Conservation (phyloP, 2,329 filamentous ascomycete species). For the Botryotinia globosa region DNA sequence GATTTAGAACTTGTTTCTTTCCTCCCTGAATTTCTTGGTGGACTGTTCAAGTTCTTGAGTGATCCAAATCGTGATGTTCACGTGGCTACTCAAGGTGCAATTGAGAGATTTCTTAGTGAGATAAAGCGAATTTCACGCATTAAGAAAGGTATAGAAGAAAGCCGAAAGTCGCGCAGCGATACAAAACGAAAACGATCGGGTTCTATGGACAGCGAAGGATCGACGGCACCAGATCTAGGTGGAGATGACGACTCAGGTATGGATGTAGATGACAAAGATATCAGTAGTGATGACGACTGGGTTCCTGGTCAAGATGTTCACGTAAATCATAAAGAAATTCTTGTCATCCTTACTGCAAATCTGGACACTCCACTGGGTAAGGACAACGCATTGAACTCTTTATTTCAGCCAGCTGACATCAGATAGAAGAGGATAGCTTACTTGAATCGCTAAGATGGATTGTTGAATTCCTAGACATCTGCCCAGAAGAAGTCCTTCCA, state of each 20-base stretch:
- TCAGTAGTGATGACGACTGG: conserved; percentile 84
- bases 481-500: conserved; percentile 89
- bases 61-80: conserved; percentile 94
- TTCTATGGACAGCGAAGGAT: conserved; percentile 63
- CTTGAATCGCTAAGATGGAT: conserved; percentile 93
- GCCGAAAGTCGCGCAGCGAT: conserved; percentile 62
- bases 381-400: conserved; percentile 23
- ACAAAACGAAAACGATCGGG: conserved; percentile 67
- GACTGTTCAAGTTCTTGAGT: conserved; percentile 85
- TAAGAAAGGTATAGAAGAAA: conserved; percentile 89
- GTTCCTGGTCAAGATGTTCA: conserved; percentile 95
- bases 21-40: conserved; percentile 85
- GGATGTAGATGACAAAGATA: conserved; percentile 54
- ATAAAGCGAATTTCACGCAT: conserved; percentile 92
- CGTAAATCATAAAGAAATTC: conserved; percentile 85
- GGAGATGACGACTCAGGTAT: conserved; percentile 59
- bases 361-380: conserved; percentile 77
- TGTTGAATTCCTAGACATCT: conserved; percentile 94
- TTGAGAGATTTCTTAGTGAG: conserved; percentile 88
- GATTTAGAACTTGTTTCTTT: conserved; percentile 93
- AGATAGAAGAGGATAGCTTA: conserved; percentile 80
- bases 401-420: conserved; percentile 23
- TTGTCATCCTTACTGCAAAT: conserved; percentile 88
- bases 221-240: conserved; percentile 53
- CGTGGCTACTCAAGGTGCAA: conserved; percentile 80